A percentile compares a stretch with the other conserved stretches of the same genome.
Evolutionary conservation across 306 rosid species (phyloP).

Genomic region (Arachis hypogaea): DNA sequence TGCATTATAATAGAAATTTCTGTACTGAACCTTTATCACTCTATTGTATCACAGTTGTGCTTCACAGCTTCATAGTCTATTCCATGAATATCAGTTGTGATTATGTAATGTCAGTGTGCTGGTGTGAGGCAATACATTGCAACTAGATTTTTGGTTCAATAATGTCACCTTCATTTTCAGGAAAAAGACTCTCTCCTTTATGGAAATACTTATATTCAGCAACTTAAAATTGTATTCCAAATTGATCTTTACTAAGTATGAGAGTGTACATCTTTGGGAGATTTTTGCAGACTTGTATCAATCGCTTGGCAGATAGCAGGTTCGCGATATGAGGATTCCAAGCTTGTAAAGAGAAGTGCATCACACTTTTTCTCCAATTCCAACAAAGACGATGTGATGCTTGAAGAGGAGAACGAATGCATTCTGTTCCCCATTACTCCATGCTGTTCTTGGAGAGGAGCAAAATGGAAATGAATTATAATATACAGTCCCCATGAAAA

Average conservation of each 20-base stretch:
- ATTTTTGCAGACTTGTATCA: constrained; percentile 67
- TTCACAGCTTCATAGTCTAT: background rate
- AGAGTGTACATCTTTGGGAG: constrained; percentile 28
- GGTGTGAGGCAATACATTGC: constrained; percentile 12
- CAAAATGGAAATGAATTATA: background rate
- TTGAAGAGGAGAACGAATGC: constrained; percentile 59
- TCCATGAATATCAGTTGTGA: constrained; percentile 14
- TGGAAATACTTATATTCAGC: constrained; percentile 12
- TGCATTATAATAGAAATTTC: background rate
- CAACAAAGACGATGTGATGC: constrained; percentile 43
- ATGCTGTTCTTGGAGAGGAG: constrained; percentile 12
- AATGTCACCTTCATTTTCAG: constrained; percentile 43
- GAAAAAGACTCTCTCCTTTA: constrained; percentile 58
- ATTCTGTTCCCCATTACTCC: constrained; percentile 9
- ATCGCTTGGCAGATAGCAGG: constrained; percentile 92
- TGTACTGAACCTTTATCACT: too few relatives aligned
- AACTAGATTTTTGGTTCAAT: constrained; percentile 32
- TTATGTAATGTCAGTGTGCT: constrained; percentile 12
- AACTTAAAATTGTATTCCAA: constrained; percentile 13
- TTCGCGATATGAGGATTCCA: constrained; percentile 70
- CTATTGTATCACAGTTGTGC: too few relatives aligned
- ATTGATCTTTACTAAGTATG: constrained; percentile 22
- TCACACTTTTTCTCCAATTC: constrained; percentile 50
- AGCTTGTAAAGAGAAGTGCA: constrained; percentile 61
- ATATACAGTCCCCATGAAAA: background rate